A percentile compares a stretch with the other conserved stretches of the same genome.
phyloP scores from a whole-genome alignment of 2,329 filamentous ascomycete genomes.

The Dactylellina parvicollis region DNA sequence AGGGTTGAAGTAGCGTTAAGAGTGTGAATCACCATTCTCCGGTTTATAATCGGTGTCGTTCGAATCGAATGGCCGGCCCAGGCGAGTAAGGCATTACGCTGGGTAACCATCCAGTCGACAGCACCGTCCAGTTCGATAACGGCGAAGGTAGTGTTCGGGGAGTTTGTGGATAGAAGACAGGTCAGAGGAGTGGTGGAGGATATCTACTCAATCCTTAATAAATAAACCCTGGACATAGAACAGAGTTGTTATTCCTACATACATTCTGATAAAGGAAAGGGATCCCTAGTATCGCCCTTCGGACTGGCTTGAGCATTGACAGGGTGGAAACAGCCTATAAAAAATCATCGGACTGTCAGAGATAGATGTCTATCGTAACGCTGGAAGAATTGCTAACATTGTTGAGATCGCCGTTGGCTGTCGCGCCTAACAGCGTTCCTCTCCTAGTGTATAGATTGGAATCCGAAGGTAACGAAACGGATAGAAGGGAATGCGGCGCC shows the following conservation, averaged over 20 bases:
- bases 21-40: constrained; percentile 67
- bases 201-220: constrained; percentile 23
- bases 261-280: constrained; percentile 91
- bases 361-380: constrained; percentile 2
- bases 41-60: constrained; percentile 78
- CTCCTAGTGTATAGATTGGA: constrained; percentile 92
- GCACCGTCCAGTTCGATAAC: constrained; percentile 91
- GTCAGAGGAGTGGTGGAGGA: constrained; percentile 86
- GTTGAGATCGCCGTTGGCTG: constrained; percentile 84
- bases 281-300: constrained; percentile 80
- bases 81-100: constrained; percentile 87
- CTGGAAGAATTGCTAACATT: constrained; percentile 70
- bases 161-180: constrained; percentile 86
- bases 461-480: constrained; percentile 89
- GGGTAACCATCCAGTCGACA: constrained; percentile 92
- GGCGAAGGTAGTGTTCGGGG: constrained; percentile 84
- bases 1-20: not conserved
- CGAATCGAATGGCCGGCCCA: constrained; percentile 92
- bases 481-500: constrained; percentile 90
- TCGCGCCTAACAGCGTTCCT: constrained; percentile 80
- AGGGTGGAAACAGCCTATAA: constrained; percentile 84
- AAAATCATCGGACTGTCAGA: not conserved
- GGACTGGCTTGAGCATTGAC: constrained; percentile 83
- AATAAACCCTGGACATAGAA: not conserved
- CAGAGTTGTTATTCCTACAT: not conserved